Evolutionary conservation across 2,329 filamentous ascomycete genomes (phyloP), one percentile per base, ranked within the genome.

Genomic region (Tricladium varicosporioides): DNA sequence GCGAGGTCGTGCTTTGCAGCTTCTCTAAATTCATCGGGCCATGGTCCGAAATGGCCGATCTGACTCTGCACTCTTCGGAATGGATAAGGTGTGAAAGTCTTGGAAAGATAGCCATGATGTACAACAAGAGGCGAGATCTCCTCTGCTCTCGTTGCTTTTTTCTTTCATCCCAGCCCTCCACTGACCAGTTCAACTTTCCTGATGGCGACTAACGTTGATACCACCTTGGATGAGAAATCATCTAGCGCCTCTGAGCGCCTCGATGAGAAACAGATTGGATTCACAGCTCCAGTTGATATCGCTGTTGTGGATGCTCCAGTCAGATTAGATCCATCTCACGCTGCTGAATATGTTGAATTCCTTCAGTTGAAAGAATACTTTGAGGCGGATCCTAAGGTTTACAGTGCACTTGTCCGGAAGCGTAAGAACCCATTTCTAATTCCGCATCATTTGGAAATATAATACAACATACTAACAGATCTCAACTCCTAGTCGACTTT

Each of bases 321-420:
- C 8, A 45, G n/a, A 2, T 40, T 56, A 15, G 40, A 50, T 7
- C 53, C 53, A 40, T 22, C 40, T 5, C 53, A 56, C 40, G 53
- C 53, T 18, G 53, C 19, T 3, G 53, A 56, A 43, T 56, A 56
- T 51, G 19, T 56, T 11, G 53, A 56, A 14, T 56, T 51, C 27
- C 46, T 56, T 31, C 10, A 51, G 14, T 42, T 56, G 14, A 56
- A 56, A 33, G 11, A 46, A 15, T 47, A 51, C 15, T 56, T 56
- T 16, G 53, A 56, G 27, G 22, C 36, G 2, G 48, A 56, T 51
- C 53, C 53, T 4, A 51, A 33, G 13, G 53, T 40, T 32, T 51
- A 56, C 18, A 56, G 46, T n/a, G n/a, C 22, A 19, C 48, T 56
- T 22, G n/a, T 56, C 18, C 53, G 53, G 2, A 22, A 31, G 46